These are phyloP conservation scores for Lactarius trivialis DNA, from an alignment of 768 basidiomycete genomes.

Conservation along the genomic window DNA sequence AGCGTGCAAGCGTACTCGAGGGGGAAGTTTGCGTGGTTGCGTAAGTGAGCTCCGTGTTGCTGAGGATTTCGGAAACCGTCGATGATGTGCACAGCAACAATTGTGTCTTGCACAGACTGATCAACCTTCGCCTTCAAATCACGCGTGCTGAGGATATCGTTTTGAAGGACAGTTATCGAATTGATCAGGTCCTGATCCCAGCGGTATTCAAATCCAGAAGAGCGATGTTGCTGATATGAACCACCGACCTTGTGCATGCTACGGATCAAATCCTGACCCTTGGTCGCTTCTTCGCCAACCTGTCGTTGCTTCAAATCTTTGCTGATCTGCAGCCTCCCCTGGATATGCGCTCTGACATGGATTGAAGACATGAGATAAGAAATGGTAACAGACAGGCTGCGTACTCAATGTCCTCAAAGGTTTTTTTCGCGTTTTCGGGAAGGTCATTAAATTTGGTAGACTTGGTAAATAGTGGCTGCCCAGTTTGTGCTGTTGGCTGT, in stretches of 20 bases:
- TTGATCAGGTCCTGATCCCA: conserved; percentile 54
- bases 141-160: conserved; percentile 58
- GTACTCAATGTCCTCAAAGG: conserved; percentile 68
- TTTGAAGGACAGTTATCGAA: conserved; percentile 53
- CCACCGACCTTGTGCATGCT: conserved; percentile 54
- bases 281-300: conserved; percentile 65
- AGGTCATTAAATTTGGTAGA: conserved; percentile 80
- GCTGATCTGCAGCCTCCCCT: conserved; percentile 73
- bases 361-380: conserved; percentile 18
- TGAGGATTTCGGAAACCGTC: conserved; percentile 76
- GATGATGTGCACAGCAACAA: conserved; percentile 66
- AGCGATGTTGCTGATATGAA: neutral
- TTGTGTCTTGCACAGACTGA: conserved; percentile 74
- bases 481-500: conserved; percentile 16
- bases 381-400: conserved; percentile 22
- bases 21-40: conserved; percentile 76
- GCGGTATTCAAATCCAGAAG: neutral
- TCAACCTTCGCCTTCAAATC: conserved; percentile 73
- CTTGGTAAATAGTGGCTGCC: conserved; percentile 40
- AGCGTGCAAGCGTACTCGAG: conserved; percentile 50
- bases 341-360: conserved; percentile 51
- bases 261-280: conserved; percentile 64
- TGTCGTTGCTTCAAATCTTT: conserved; percentile 73
- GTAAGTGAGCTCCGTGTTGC: conserved; percentile 60
- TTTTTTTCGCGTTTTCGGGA: conserved; percentile 58